phyloP scores from a whole-genome alignment of 257 asterid species.

The Gardenia jasminoides region DNA sequence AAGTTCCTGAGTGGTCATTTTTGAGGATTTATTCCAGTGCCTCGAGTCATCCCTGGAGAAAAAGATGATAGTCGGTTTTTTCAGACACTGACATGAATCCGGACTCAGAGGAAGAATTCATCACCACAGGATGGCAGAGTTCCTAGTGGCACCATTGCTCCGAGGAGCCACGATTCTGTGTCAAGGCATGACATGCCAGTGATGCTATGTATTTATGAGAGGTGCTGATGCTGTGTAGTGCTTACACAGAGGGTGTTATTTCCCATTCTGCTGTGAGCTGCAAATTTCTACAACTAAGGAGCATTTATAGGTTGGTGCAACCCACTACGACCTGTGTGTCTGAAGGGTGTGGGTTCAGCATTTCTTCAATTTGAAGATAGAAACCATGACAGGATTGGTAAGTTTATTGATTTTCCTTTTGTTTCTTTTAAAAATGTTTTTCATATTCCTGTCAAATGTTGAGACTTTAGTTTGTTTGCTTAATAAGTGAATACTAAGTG shows the following conservation, averaged over 20 bases:
- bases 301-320: slow-evolving; percentile 23
- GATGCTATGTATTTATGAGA: slow-evolving; percentile 33
- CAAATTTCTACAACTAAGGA: slow-evolving; percentile 13
- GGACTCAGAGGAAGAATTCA: slow-evolving; percentile 38
- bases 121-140: slow-evolving; percentile 43
- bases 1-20: slow-evolving; percentile 40
- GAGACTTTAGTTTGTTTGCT: no score
- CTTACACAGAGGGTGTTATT: slow-evolving; percentile 42
- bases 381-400: slow-evolving; percentile 28
- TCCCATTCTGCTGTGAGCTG: slow-evolving; percentile 32
- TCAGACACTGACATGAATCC: slow-evolving; percentile 45
- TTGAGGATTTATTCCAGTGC: slow-evolving; percentile 38
- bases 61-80: slow-evolving; percentile 27
- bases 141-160: slow-evolving; percentile 24
- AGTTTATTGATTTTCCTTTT: no score
- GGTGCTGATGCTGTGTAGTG: slow-evolving; percentile 26
- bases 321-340: slow-evolving; percentile 22
- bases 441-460: no score
- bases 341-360: slow-evolving; percentile 26
- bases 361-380: slow-evolving; percentile 26
- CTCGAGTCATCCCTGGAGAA: slow-evolving; percentile 35
- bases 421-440: no score
- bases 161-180: slow-evolving; percentile 24
- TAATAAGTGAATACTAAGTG: no score
- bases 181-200: slow-evolving; percentile 33